A percentile compares a stretch with the other conserved stretches of the same genome.
These are phyloP conservation scores for Sordariomycetes sp. DNA, from an alignment of 2,329 filamentous ascomycete species.

Conservation along the genomic window DNA sequence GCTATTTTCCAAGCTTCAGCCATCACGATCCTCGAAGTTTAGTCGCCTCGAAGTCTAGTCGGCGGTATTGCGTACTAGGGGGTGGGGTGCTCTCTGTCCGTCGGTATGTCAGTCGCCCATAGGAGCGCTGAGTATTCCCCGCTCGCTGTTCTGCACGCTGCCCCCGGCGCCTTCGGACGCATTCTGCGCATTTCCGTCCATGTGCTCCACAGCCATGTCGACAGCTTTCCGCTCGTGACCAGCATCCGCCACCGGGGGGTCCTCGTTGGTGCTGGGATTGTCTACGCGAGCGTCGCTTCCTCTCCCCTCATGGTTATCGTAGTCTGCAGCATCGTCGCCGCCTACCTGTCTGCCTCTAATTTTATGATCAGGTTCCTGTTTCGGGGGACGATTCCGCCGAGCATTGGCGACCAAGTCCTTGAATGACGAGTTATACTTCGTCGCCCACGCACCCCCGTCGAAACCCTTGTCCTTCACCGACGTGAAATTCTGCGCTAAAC, in stretches of 20 bases:
- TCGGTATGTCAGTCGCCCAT: background rate
- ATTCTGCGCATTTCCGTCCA: background rate
- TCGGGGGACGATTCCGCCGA: constrained; percentile 30
- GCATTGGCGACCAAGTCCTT: constrained; percentile 68
- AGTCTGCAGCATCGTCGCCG: background rate
- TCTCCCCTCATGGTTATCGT: background rate
- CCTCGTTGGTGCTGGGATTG: background rate
- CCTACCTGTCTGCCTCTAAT: constrained; percentile 7
- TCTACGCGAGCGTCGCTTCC: background rate
- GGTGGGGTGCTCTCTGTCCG: background rate
- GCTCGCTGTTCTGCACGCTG: background rate
- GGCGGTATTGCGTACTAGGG: background rate
- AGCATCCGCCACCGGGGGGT: background rate
- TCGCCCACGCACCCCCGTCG: constrained; percentile 63
- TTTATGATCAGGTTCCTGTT: constrained; percentile 20
- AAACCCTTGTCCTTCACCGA: constrained; percentile 77
- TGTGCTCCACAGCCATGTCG: too few species aligned
- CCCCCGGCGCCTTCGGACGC: background rate
- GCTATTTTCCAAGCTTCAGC: background rate
- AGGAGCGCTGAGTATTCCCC: background rate
- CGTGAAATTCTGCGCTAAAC: constrained; percentile 8
- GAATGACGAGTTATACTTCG: constrained; percentile 62
- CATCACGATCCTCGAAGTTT: background rate
- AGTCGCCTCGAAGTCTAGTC: too few species aligned
- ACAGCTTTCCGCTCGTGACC: background rate